Evolutionary conservation across 2,329 filamentous ascomycete species (phyloP).

Genomic region (Tolypocladium tundrense): DNA sequence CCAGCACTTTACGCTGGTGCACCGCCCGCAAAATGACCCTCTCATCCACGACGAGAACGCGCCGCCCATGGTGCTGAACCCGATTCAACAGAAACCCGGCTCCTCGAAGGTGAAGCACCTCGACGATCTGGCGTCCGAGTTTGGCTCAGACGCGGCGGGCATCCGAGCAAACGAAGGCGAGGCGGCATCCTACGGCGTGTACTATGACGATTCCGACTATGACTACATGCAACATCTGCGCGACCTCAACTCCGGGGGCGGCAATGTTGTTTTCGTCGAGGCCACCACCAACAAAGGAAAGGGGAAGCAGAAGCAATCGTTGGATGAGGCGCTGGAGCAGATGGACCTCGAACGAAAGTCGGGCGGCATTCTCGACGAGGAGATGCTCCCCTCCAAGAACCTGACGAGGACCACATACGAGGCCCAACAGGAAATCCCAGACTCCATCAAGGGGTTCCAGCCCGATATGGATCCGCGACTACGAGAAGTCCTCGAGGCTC

Average conservation of each 20-base stretch:
- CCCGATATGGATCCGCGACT: conserved; percentile 95
- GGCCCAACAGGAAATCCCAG: conserved; percentile 84
- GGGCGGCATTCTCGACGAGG: conserved; percentile 56
- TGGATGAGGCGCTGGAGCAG: conserved; percentile 73
- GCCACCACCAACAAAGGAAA: conserved; percentile 60
- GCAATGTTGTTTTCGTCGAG: conserved; percentile 77
- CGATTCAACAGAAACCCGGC: conserved; percentile 32
- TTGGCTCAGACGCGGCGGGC: conserved; percentile 53
- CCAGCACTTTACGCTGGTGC: conserved; percentile 86
- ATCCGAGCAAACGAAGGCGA: conserved; percentile 90
- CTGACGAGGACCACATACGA: conserved; percentile 72
- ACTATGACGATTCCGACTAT: conserved; percentile 89
- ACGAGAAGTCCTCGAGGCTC: conserved; percentile 80
- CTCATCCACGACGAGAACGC: conserved; percentile 87
- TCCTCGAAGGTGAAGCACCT: conserved; percentile 51
- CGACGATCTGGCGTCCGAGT: conserved; percentile 64
- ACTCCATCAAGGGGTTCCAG: conserved; percentile 86
- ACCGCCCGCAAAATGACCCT: conserved; percentile 94
- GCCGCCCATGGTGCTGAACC: conserved; percentile 84
- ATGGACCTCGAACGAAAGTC: conserved; percentile 45
- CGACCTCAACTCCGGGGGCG: conserved; percentile 65
- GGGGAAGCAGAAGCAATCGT: conserved; percentile 61
- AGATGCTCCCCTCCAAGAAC: conserved; percentile 71
- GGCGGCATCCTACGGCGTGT: conserved; percentile 87
- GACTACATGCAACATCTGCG: conserved; percentile 99